A percentile compares a stretch with the other conserved stretches of the same genome.
Conservation (phyloP, 176 grass and related monocot genomes). For the Tuctoria greenei region DNA sequence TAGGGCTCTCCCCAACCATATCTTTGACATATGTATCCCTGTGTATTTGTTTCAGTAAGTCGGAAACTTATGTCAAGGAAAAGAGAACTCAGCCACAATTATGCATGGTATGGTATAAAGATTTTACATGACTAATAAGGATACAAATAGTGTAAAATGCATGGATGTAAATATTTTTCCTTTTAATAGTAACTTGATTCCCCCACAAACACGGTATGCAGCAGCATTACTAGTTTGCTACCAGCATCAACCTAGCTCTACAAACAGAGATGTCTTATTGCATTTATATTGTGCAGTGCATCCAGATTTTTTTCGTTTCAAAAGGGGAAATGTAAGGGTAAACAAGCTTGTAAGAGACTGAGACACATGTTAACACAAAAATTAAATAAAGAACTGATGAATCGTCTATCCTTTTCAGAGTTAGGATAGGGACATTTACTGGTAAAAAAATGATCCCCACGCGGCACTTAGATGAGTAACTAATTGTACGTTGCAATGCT, state of each 20-base stretch:
- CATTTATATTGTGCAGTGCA: neutral
- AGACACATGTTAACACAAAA: neutral
- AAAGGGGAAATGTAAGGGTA: slow-evolving; percentile 2
- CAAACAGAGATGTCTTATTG: neutral
- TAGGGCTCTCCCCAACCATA: slow-evolving; percentile 91
- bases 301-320: neutral
- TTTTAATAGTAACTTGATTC: neutral
- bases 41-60: slow-evolving; percentile 34
- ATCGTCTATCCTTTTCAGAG: neutral
- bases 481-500: neutral
- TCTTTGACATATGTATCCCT: slow-evolving; percentile 98
- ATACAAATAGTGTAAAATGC: neutral
- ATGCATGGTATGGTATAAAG: slow-evolving; percentile 3
- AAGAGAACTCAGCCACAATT: neutral
- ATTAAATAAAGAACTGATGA: neutral
- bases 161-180: neutral
- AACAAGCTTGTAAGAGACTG: neutral
- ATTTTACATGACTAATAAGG: slow-evolving; percentile 19
- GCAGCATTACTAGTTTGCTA: neutral
- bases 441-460: neutral
- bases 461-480: neutral
- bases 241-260: neutral
- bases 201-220: neutral
- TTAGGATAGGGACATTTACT: neutral
- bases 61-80: neutral